These are phyloP conservation scores for Tulasnella sp. DNA, from an alignment of 768 basidiomycete genomes.

Conservation along the genomic window DNA sequence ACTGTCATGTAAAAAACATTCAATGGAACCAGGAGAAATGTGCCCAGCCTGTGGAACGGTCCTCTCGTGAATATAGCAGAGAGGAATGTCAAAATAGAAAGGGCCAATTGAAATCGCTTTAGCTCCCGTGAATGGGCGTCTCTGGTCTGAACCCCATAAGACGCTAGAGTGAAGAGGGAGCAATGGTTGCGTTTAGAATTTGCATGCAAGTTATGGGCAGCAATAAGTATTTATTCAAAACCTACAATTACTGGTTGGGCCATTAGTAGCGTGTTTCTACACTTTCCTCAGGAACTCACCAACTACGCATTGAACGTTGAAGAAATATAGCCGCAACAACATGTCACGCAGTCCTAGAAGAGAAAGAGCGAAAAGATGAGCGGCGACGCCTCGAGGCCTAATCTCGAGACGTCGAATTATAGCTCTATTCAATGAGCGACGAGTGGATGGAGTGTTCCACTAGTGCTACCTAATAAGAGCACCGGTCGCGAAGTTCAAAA, in stretches of 20 bases:
- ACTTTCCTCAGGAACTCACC: background rate
- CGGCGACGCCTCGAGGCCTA: background rate
- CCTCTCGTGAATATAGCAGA: background rate
- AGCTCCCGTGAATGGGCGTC: conserved; percentile 11
- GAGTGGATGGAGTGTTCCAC: background rate
- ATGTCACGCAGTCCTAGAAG: background rate
- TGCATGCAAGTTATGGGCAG: background rate
- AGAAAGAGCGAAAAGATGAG: conserved; percentile 7
- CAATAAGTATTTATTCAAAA: background rate
- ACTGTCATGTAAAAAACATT: background rate
- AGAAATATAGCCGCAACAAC: background rate
- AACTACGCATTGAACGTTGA: background rate
- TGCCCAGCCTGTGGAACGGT: conserved; percentile 1
- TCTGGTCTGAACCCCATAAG: background rate
- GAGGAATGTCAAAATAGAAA: background rate
- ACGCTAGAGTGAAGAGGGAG: conserved; percentile 17
- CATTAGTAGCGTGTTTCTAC: background rate
- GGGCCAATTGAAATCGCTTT: background rate
- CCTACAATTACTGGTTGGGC: background rate
- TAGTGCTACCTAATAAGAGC: background rate
- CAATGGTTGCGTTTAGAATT: background rate
- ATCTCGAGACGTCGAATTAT: background rate
- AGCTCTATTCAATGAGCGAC: conserved; percentile 1
- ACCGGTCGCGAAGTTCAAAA: background rate
- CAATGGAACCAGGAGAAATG: background rate